Conservation (phyloP, 257 asterid genomes). For the Galeopsis tetrahit region DNA sequence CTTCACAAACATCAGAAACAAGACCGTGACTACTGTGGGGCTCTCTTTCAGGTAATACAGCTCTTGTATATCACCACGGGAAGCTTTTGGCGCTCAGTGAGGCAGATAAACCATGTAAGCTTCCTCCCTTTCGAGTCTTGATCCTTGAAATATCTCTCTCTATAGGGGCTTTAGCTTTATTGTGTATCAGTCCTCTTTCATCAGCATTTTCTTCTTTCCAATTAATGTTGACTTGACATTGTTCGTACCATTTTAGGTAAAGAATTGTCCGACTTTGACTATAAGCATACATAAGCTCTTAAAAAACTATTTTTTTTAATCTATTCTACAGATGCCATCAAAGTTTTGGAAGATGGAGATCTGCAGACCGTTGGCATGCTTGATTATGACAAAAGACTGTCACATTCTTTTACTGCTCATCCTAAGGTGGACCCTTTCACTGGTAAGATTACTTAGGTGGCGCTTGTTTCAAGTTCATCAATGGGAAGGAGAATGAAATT, state of each 20-base stretch:
- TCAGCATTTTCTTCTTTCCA: constrained; percentile 18
- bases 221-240: constrained; percentile 13
- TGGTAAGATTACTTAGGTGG: constrained; percentile 51
- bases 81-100: constrained; percentile 92
- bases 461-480: too few species aligned
- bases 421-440: constrained; percentile 95
- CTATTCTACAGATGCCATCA: constrained; percentile 65
- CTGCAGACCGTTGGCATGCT: constrained; percentile 89
- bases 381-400: constrained; percentile 89
- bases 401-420: constrained; percentile 94
- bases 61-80: constrained; percentile 85
- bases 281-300: background rate
- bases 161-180: background rate
- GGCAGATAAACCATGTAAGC: constrained; percentile 95
- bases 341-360: constrained; percentile 97
- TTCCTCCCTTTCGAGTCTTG: constrained; percentile 29
- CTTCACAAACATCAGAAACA: constrained; percentile 13
- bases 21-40: constrained; percentile 30
- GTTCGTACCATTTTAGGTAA: background rate
- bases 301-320: constrained; percentile 10
- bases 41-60: constrained; percentile 84
- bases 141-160: constrained; percentile 5
- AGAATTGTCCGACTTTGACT: constrained; percentile 15
- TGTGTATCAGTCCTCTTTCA: constrained; percentile 12
- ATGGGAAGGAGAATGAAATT: too few species aligned